Evolutionary conservation across 768 basidiomycete species (phyloP).

Genomic region (Boletus patriciae): DNA sequence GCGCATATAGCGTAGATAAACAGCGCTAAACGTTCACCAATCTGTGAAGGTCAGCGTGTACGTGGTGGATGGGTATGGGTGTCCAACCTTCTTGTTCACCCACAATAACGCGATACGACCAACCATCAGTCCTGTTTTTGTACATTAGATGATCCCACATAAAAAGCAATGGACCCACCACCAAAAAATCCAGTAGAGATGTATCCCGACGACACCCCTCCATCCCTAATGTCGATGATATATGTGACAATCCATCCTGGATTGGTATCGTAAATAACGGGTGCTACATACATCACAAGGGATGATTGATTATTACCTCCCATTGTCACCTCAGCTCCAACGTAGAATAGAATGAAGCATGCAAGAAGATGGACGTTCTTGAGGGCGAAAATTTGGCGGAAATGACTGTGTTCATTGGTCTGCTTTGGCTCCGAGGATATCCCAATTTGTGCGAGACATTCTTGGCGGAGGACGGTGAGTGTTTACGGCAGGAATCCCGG

Average conservation of each 20-base stretch:
- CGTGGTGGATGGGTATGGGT: too few relatives aligned
- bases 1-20: conserved; percentile 32
- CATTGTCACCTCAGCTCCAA: conserved; percentile 53
- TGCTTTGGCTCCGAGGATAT: conserved; percentile 27
- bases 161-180: conserved; percentile 11
- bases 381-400: conserved; percentile 46
- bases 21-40: conserved; percentile 33
- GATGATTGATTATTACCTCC: conserved; percentile 36
- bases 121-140: conserved; percentile 25
- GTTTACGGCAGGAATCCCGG: neutral
- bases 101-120: conserved; percentile 32
- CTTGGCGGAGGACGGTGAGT: conserved; percentile 22
- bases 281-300: neutral
- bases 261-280: neutral
- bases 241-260: conserved; percentile 71
- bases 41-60: conserved; percentile 15
- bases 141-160: neutral
- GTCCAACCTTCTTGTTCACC: conserved; percentile 28
- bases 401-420: conserved; percentile 37
- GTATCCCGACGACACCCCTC: conserved; percentile 49
- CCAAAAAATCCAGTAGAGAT: conserved; percentile 41
- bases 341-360: conserved; percentile 45
- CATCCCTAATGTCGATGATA: conserved; percentile 43
- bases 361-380: conserved; percentile 47
- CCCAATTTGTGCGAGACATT: conserved; percentile 39